Conservation (phyloP, 768 basidiomycete genomes). For the Boletus speciosus region DNA sequence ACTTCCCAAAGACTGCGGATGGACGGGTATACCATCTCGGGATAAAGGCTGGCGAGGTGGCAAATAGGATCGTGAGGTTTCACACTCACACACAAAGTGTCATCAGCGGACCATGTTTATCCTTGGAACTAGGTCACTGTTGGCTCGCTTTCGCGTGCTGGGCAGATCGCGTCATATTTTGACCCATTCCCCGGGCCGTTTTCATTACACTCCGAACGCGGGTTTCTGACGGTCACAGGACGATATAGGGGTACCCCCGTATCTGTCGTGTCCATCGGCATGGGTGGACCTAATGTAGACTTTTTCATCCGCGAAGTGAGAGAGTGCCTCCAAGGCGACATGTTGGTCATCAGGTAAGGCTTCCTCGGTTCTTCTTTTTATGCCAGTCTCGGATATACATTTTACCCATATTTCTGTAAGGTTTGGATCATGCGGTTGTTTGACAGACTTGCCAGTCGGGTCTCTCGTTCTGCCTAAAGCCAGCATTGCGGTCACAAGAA, state of each 20-base stretch:
- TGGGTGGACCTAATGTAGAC: slow-evolving; percentile 81
- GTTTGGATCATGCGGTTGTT: slow-evolving; percentile 77
- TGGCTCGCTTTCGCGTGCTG: slow-evolving; percentile 67
- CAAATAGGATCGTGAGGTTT: slow-evolving; percentile 66
- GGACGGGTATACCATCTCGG: slow-evolving; percentile 79
- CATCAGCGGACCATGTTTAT: background rate
- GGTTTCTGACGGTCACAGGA: slow-evolving; percentile 72
- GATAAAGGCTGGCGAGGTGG: slow-evolving; percentile 69
- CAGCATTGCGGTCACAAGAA: slow-evolving; percentile 66
- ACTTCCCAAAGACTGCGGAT: slow-evolving; percentile 73
- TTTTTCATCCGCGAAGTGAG: slow-evolving; percentile 81
- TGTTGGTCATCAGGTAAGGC: slow-evolving; percentile 48
- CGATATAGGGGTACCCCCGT: slow-evolving; percentile 60
- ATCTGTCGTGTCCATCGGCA: slow-evolving; percentile 76
- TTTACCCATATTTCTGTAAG: slow-evolving; percentile 34
- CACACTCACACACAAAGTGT: background rate
- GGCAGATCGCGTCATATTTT: slow-evolving; percentile 53
- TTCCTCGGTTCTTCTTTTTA: background rate
- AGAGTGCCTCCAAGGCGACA: slow-evolving; percentile 65
- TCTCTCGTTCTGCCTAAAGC: slow-evolving; percentile 69
- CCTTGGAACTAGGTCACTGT: slow-evolving; percentile 57
- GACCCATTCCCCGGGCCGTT: slow-evolving; percentile 61
- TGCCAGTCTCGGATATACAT: background rate
- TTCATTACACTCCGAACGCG: slow-evolving; percentile 65
- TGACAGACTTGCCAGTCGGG: slow-evolving; percentile 68